Conservation (phyloP, 164 flowering plant species). For the Piper longum region DNA sequence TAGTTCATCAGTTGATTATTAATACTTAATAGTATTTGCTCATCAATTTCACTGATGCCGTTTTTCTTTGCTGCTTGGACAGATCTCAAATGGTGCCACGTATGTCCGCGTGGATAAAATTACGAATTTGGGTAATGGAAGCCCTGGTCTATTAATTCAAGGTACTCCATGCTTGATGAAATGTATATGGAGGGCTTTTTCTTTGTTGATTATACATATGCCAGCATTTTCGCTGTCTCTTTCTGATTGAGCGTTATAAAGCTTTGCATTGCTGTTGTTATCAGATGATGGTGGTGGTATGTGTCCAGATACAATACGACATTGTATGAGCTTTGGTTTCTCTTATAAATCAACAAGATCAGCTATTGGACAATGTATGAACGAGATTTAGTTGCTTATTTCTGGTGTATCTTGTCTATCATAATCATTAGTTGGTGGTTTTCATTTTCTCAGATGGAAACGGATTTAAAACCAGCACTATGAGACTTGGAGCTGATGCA, state of each 20-base stretch:
- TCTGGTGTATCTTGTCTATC: not conserved
- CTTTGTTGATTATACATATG: constrained; percentile 1
- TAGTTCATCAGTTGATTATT: not conserved
- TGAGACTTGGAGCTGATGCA: constrained; percentile 94
- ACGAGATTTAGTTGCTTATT: not conserved
- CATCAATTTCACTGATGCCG: not conserved
- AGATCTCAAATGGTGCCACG: constrained; percentile 93
- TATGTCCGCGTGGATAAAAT: constrained; percentile 68
- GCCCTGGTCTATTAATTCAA: constrained; percentile 70
- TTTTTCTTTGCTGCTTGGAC: not conserved
- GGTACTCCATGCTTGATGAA: constrained; percentile 24
- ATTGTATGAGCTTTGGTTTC: constrained; percentile 93
- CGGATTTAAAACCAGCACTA: constrained; percentile 91
- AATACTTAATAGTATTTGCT: not conserved
- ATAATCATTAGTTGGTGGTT: constrained; percentile 12
- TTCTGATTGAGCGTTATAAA: constrained; percentile 3
- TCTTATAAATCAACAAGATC: constrained; percentile 65
- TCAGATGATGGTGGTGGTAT: constrained; percentile 96
- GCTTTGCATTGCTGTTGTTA: constrained; percentile 1
- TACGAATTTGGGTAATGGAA: constrained; percentile 61
- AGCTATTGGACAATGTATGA: constrained; percentile 72
- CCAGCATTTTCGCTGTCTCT: not conserved
- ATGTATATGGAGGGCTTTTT: not conserved
- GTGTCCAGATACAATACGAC: constrained; percentile 75
- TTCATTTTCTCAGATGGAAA: constrained; percentile 77